Evolutionary conservation across 2,329 filamentous ascomycete genomes (phyloP), one percentile per base, ranked within the genome.

Genomic region (Fusarium paranaense): DNA sequence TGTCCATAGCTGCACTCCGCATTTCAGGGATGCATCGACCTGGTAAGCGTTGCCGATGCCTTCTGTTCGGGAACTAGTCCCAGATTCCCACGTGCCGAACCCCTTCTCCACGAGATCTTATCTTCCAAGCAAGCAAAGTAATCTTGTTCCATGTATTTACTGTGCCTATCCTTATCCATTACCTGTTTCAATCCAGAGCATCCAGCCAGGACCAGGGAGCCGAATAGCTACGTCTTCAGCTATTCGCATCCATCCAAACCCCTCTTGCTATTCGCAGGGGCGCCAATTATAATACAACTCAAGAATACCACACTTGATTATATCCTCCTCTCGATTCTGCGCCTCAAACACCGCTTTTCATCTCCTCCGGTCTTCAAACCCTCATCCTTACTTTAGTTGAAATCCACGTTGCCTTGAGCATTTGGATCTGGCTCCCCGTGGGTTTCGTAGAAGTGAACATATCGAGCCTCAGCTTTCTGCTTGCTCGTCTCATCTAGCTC

Each of bases 381-480:
- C 42, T 11, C 20, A 11, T 20, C 25, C 33, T 47, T 25, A 20
- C 27, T 32, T 54, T 83, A 89, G 80, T 90, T 84, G 78, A 90
- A 91, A 56, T 84, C 81, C 8, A 86, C 88, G 4, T 84, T 85
- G 5, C 88, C 89, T 71, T 86, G 85, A 0, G 85, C 85, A 50
- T 84, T 85, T 13, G 84, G 73, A 57, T 86, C 84, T 3, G 85
- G 83, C 56, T 89, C 87, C 40, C 75, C 78, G 61, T 88, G 86
- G 33, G 87, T 84, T 75, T 90, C 85, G 73, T 88, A 91, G 76
- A 87, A 91, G 69, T 82, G 86, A 64, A 85, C 81, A 77, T 87
- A 88, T 60, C 82, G 80, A 62, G 85, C 81, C 76, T 90, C 88
- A 5, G 89, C 89, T 79, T 87, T 88, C 30, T 80, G 80, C 69